These are phyloP conservation scores for Cladosporium sp. DNA, from an alignment of 2,329 filamentous ascomycete species.

Conservation along the genomic window DNA sequence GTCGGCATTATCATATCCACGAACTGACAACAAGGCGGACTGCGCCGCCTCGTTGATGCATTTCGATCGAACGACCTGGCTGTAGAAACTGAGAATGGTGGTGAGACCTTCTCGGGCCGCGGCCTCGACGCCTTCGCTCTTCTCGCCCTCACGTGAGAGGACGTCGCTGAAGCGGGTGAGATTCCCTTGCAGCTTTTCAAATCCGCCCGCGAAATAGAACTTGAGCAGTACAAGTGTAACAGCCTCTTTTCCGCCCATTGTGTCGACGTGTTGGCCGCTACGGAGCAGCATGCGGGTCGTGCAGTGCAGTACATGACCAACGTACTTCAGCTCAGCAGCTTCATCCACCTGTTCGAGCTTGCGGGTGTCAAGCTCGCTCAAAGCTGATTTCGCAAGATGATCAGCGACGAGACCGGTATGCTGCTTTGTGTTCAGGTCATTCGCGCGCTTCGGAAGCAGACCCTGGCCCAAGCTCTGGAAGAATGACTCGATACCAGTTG, in stretches of 20 bases:
- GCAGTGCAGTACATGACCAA: constrained; percentile 20
- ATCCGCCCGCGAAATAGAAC: constrained; percentile 77
- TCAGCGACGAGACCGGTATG: constrained; percentile 59
- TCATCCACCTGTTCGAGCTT: constrained; percentile 21
- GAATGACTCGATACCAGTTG: constrained; percentile 75
- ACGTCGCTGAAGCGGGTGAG: constrained; percentile 26
- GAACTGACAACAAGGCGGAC: constrained; percentile 50
- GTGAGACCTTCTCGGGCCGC: constrained; percentile 50
- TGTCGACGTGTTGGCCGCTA: constrained; percentile 23
- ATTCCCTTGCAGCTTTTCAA: constrained; percentile 63
- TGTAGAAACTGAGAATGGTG: constrained; percentile 79
- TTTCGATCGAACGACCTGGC: constrained; percentile 71
- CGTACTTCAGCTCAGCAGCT: constrained; percentile 22
- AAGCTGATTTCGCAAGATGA: constrained; percentile 57
- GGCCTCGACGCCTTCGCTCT: constrained; percentile 14
- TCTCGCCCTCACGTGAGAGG: constrained; percentile 39
- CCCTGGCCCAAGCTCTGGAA: constrained; percentile 82
- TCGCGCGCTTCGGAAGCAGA: constrained; percentile 64
- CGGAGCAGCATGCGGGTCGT: constrained; percentile 24
- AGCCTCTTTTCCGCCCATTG: constrained; percentile 27
- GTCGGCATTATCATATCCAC: constrained; percentile 47
- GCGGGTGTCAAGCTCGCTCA: constrained; percentile 25
- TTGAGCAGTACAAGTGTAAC: constrained; percentile 75
- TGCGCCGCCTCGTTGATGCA: constrained; percentile 72
- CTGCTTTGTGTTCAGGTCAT: constrained; percentile 61